phyloP scores from a whole-genome alignment of 768 basidiomycete species.

The Gyrodon lividus region DNA sequence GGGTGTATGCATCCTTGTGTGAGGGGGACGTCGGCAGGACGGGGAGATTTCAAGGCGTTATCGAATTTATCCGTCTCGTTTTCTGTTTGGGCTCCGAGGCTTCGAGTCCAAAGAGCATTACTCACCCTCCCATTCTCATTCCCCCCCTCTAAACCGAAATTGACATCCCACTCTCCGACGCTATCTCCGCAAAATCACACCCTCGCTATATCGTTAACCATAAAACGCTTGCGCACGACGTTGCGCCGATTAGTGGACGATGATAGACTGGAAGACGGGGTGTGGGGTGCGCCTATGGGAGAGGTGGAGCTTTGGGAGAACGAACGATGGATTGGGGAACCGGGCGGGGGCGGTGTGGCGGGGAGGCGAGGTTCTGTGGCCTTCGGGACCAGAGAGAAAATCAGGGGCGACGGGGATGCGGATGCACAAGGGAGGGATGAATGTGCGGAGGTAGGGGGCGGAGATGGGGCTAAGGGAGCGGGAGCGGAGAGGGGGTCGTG shows the following conservation, averaged over 20 bases:
- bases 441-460: not conserved
- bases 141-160: slow-evolving; percentile 4
- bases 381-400: too few relatives aligned
- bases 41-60: too few relatives aligned
- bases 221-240: slow-evolving; percentile 31
- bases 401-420: too few relatives aligned
- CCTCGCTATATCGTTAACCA: slow-evolving; percentile 15
- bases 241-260: slow-evolving; percentile 52
- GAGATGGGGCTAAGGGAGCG: not conserved
- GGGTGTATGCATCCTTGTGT: not conserved
- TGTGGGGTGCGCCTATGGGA: slow-evolving; percentile 63
- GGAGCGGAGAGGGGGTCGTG: slow-evolving; percentile 23
- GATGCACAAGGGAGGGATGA: not conserved
- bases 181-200: not conserved
- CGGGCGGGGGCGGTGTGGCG: slow-evolving; percentile 2
- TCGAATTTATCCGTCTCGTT: too few relatives aligned
- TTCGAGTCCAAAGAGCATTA: too few relatives aligned
- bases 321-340: slow-evolving; percentile 52
- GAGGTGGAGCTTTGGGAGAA: slow-evolving; percentile 82
- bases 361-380: not conserved
- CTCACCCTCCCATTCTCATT: too few relatives aligned
- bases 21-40: not conserved
- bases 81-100: too few relatives aligned
- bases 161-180: not conserved
- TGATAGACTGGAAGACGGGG: slow-evolving; percentile 59